Percentiles rank a stretch among this genome's conserved stretches.
phyloP scores from a whole-genome alignment of 306 rosid species.

The Quercus aquifolioides region DNA sequence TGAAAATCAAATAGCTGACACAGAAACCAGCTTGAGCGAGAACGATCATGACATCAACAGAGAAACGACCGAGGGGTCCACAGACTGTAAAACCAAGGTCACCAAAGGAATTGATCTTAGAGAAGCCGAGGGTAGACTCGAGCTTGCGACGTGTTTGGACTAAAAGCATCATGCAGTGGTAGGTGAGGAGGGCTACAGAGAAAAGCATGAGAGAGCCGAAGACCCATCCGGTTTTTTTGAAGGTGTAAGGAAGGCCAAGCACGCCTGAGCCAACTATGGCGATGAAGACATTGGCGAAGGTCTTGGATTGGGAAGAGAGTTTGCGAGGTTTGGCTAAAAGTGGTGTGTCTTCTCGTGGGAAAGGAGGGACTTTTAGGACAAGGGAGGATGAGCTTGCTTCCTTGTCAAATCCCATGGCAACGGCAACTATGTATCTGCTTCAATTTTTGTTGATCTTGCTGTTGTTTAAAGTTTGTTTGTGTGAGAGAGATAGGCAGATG shows the following conservation, averaged over 20 bases:
- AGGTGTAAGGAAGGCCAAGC: conserved; percentile 66
- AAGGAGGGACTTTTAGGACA: conserved; percentile 28
- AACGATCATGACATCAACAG: conserved; percentile 58
- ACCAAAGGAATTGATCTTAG: conserved; percentile 60
- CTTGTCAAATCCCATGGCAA: conserved; percentile 37
- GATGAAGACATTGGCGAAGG: conserved; percentile 70
- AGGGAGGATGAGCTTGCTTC: conserved; percentile 49
- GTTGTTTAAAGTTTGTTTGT: neutral
- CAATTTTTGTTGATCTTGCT: neutral
- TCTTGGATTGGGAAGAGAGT: conserved; percentile 51
- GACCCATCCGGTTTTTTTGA: conserved; percentile 63
- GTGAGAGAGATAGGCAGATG: too few species aligned
- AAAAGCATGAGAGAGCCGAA: conserved; percentile 52
- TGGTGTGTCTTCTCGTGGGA: conserved; percentile 51
- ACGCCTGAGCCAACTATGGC: conserved; percentile 73
- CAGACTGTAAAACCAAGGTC: conserved; percentile 59
- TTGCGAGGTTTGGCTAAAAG: conserved; percentile 36
- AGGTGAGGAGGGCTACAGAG: conserved; percentile 51
- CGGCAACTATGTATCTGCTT: neutral
- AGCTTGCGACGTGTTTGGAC: conserved; percentile 63
- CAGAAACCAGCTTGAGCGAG: conserved; percentile 72
- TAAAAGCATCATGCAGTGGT: conserved; percentile 73
- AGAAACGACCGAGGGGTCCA: conserved; percentile 50
- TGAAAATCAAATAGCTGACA: conserved; percentile 66
- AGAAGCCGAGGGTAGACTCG: conserved; percentile 29